Evolutionary conservation across 805 yeast species (phyloP).

Genomic region (Lipomyces japonicus): DNA sequence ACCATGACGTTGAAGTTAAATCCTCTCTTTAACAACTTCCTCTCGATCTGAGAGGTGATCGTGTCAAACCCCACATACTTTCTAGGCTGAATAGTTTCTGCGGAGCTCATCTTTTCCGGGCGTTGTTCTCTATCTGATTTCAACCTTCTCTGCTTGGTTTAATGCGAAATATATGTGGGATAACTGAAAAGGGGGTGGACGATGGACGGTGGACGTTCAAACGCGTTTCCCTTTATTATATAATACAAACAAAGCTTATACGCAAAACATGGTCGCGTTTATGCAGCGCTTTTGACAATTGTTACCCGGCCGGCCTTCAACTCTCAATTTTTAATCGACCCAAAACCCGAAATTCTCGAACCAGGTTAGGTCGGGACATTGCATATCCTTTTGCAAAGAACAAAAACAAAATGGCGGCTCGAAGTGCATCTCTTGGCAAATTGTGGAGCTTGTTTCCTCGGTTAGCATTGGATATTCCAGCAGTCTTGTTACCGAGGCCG

Average conservation of each 20-base stretch:
- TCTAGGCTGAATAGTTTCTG: constrained; percentile 50
- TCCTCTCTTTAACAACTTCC: constrained; percentile 83
- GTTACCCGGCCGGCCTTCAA: no score
- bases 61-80: constrained; percentile 95
- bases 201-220: neutral
- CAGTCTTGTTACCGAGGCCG: neutral
- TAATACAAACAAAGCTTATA: neutral
- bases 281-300: no score
- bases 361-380: no score
- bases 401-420: neutral
- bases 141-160: no score
- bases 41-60: constrained; percentile 92
- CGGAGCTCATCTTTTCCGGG: constrained; percentile 5
- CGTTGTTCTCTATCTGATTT: no score
- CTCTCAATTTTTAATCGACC: no score
- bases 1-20: constrained; percentile 92
- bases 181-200: no score
- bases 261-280: no score
- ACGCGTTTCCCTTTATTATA: neutral
- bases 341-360: no score
- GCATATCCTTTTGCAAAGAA: no score
- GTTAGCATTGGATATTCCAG: neutral
- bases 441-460: constrained; percentile 12
- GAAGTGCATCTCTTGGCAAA: neutral
- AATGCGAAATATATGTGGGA: no score